Evolutionary conservation across 768 basidiomycete genomes (phyloP).

Genomic region (Pisolithus tinctorius): DNA sequence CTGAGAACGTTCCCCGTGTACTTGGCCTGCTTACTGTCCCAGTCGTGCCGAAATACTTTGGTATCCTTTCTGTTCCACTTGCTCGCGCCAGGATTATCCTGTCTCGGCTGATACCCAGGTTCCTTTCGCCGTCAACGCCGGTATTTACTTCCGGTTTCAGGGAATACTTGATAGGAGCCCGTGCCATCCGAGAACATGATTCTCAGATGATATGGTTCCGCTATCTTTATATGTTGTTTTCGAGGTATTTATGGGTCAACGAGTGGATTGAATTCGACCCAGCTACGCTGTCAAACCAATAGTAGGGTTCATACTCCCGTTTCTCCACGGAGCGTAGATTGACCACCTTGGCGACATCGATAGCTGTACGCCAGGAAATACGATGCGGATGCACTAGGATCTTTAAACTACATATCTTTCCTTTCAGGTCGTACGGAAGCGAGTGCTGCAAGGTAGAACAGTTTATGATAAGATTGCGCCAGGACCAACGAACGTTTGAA

Average conservation of each 20-base stretch:
- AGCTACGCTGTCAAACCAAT: not conserved
- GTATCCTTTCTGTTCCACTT: conserved; percentile 43
- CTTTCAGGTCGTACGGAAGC: no score
- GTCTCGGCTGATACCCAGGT: not conserved
- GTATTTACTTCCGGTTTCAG: conserved; percentile 52
- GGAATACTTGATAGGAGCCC: conserved; percentile 50
- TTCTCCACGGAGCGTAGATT: no score
- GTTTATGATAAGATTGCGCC: no score
- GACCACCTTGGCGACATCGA: no score
- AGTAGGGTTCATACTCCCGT: no score
- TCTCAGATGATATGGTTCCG: conserved; percentile 88
- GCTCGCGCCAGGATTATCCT: conserved; percentile 40
- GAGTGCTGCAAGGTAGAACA: no score
- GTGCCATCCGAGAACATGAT: conserved; percentile 66
- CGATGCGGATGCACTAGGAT: no score
- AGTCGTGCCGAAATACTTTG: conserved; percentile 52
- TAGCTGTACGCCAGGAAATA: no score
- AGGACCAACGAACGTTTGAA: no score
- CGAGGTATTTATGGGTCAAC: conserved; percentile 91
- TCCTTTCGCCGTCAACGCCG: conserved; percentile 1
- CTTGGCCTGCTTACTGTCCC: conserved; percentile 60
- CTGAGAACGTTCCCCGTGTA: conserved; percentile 30
- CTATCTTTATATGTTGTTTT: conserved; percentile 74
- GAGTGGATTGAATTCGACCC: conserved; percentile 55
- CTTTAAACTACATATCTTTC: no score